These are phyloP conservation scores for Lichtheimia corymbifera DNA, from an alignment of 371 early-diverging fungal species.

Conservation along the genomic window DNA sequence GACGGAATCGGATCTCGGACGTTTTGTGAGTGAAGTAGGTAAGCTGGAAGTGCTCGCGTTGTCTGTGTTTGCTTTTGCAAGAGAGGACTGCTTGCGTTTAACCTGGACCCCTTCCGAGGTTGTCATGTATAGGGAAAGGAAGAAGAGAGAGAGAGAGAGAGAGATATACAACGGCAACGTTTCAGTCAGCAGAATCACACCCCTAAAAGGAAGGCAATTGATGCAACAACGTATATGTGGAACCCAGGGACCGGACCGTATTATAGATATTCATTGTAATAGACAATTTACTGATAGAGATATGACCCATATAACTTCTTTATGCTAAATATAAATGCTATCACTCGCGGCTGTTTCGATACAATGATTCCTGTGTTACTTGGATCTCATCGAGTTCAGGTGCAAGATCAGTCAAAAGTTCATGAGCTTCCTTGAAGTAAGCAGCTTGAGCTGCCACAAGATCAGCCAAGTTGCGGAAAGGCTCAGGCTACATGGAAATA, in stretches of 20 bases:
- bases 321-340: constrained; percentile 5
- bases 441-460: constrained; percentile 83
- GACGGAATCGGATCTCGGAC: constrained; percentile 13
- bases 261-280: too few species aligned
- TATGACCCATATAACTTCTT: too few species aligned
- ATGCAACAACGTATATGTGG: background rate
- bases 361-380: constrained; percentile 86
- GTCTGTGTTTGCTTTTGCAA: background rate
- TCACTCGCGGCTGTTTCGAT: constrained; percentile 61
- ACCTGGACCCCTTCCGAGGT: background rate
- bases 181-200: too few species aligned
- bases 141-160: background rate
- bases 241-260: too few species aligned
- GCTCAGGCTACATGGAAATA: constrained; percentile 66
- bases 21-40: constrained; percentile 6
- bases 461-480: constrained; percentile 80
- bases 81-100: constrained; percentile 2
- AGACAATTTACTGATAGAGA: too few species aligned
- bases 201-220: too few species aligned
- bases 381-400: constrained; percentile 93
- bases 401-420: constrained; percentile 73
- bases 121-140: background rate
- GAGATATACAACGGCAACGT: too few species aligned
- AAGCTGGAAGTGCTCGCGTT: constrained; percentile 7
- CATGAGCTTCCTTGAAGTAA: constrained; percentile 84